Conservation (phyloP, 2,329 filamentous ascomycete genomes). For the Colletotrichum kahawae region DNA sequence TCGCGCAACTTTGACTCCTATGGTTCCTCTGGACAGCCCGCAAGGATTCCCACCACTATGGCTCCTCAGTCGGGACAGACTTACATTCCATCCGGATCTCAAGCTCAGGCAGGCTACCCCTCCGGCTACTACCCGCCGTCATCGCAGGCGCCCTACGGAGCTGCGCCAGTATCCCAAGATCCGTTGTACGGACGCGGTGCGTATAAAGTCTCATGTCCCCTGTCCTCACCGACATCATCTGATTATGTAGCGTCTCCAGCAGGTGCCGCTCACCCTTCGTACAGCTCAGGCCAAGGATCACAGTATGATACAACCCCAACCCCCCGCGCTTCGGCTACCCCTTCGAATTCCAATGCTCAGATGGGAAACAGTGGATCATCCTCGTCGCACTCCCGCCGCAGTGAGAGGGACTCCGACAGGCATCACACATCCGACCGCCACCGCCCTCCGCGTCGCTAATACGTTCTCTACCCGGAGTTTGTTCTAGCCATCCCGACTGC, state of each 20-base stretch:
- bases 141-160: slow-evolving; percentile 1
- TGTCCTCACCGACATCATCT: slow-evolving; percentile 33
- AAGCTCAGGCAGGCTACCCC: slow-evolving; percentile 10
- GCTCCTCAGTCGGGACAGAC: slow-evolving; percentile 12
- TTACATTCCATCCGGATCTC: slow-evolving; percentile 21
- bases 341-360: slow-evolving; percentile 44
- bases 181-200: slow-evolving; percentile 65
- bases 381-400: slow-evolving; percentile 38
- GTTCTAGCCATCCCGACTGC: slow-evolving; percentile 11
- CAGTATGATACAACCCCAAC: slow-evolving; percentile 57
- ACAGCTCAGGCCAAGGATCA: slow-evolving; percentile 44
- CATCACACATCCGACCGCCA: slow-evolving; percentile 42
- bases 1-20: slow-evolving; percentile 17
- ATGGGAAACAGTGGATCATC: slow-evolving; percentile 40
- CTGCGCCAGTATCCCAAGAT: slow-evolving; percentile 50
- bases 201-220: slow-evolving; percentile 41
- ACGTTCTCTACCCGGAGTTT: slow-evolving; percentile 1
- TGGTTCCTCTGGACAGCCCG: slow-evolving; percentile 16
- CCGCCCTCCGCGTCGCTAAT: slow-evolving; percentile 42
- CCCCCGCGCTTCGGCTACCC: slow-evolving; percentile 39
- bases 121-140: slow-evolving; percentile 31
- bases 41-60: slow-evolving; percentile 16
- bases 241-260: slow-evolving; percentile 59
- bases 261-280: slow-evolving; percentile 42
- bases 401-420: slow-evolving; percentile 47